Evolutionary conservation across 2,329 filamentous ascomycete genomes (phyloP), one percentile per base, ranked within the genome.

Genomic region (Microsporum canis): DNA sequence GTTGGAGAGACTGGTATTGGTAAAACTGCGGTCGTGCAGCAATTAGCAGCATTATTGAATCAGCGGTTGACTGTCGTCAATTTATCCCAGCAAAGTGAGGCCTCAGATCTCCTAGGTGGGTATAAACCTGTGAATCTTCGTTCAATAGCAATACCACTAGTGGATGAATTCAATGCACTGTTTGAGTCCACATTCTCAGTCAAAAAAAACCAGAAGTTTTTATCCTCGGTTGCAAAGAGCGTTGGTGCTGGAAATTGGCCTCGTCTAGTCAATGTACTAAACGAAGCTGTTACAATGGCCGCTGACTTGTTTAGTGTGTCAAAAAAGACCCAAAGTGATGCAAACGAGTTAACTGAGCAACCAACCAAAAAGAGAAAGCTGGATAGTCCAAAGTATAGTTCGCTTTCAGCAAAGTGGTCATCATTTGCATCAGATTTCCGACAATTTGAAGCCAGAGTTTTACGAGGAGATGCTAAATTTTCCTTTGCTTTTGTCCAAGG

Each of bases 1-100:
- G 94, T 99, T n/a, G 94, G 94, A 70, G 94, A 99, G 77, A 99
- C 94, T 5, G 94, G 94, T 78, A 96, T 96, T 58, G 94, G 94
- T 68, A 99, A 99, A 76, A 99, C 94, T 0, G 96, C 94, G 0
- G 88, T 94, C 31, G 87, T 99, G 12, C 94, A 99, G 72, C 91
- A 96, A 70, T 79, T 99, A 61, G 91, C 94, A 0, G 86, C 88
- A 62, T 82, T 87, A 2, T 80, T 96, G 33, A 89, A 91, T 1
- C 88, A 91, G 70, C 95, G 89, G 68, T 82, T 99, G 10, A 88
- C 91, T 0, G 89, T 91, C 2, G 91, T 99, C 70, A 99, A 99
- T 70, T 74, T 99, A 71, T 99, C 94, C 0, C 95, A 99, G 71
- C 95, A 99, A 72, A 97, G 91, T 69, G 95, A 99, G 74, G 91